Evolutionary conservation across 257 asterid genomes (phyloP), one percentile per base, ranked within the genome.

Genomic region (Phtheirospermum japonicum): DNA sequence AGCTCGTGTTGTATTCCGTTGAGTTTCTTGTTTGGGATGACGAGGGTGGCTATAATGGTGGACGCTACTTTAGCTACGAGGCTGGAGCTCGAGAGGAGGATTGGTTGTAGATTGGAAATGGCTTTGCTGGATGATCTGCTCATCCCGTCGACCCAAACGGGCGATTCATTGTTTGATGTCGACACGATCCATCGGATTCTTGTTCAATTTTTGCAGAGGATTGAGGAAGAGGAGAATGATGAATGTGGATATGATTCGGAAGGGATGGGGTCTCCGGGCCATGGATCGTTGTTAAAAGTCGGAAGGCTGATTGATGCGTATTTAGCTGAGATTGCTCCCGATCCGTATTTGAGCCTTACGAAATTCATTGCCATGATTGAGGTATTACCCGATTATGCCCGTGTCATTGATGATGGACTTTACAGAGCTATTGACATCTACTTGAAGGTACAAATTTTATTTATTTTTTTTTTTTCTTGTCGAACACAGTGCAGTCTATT

Each of bases 311-410:
- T 85, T 4, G 94, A 87, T 71, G 75, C 76, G 6, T 87, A 77
- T 69, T 71, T 87, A 16, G 85, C 91, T 26, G 94, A 87, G 65
- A 76, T 87, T 36, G 87, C 89, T 16, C 85, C 85, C 20, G 94
- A 87, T 76, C 83, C 87, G 12, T 77, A 83, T 59, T 66, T 83
- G 73, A 87, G 79, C 71, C 85, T 78, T 16, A 65, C 74, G 16
- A 83, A 85, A 69, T 83, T 87, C 76, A 65, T 77, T 30, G 62
- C 82, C 37, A 64, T 85, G 76, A 55, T 77, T 13, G 85, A 80
- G 37, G 74, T 78, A 32, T 76, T 87, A 6, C 96, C 96, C 0
- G 94, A 85, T 65, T 82, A 83, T 73, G 89, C 91, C 54, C 85
- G 94, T 14, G 82, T 79, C 31, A 70, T 81, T 12, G 84, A 81